Evolutionary conservation across 2,329 filamentous ascomycete genomes (phyloP), one percentile per base, ranked within the genome.

Genomic region (Zarea fungicola): DNA sequence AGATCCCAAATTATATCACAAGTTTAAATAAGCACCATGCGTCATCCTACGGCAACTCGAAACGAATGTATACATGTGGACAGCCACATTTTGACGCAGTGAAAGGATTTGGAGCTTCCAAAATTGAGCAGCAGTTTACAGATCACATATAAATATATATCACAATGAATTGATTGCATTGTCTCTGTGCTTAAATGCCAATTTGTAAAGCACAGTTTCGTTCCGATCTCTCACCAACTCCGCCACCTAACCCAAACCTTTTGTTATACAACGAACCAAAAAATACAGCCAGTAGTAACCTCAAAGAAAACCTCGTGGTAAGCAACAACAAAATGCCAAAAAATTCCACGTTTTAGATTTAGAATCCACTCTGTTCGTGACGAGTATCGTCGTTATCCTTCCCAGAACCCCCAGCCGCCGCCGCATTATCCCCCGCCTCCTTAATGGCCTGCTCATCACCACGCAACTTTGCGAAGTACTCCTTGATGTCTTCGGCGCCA

Each of bases 401-500:
- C 0, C 59, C 64, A 16, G 65, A 64, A 34, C 60, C 64, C n/a
- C 62, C 58, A 28, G 60, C 62, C 22, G 67, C 69, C 3, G 67
- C 69, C 7, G 77, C 78, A 21, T 71, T 73, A 48, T 77, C 74
- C 13, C 76, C 77, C 1, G 83, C 84, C 55, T 82, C 78, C 57
- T 73, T 74, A 49, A 89, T 88, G 0, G 75, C 87, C 58, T 86
- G 73, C 37, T 89, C 87, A 66, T 97, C 93, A 51, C 93, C 93
- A 54, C 93, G 80, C 57, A 99, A 69, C 71, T 93, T 92, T 44
- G 92, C 92, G 76, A 99, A 99, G 65, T 96, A 96, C 2, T 81
- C 81, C 67, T 96, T 99, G 68, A 99, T 93, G 67, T 97, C 91
- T 62, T 99, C 93, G 1, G 92, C 92, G 2, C 89, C 85, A 19